phyloP scores from a whole-genome alignment of 2,329 filamentous ascomycete species.

The Ceratocystis huliohia region DNA sequence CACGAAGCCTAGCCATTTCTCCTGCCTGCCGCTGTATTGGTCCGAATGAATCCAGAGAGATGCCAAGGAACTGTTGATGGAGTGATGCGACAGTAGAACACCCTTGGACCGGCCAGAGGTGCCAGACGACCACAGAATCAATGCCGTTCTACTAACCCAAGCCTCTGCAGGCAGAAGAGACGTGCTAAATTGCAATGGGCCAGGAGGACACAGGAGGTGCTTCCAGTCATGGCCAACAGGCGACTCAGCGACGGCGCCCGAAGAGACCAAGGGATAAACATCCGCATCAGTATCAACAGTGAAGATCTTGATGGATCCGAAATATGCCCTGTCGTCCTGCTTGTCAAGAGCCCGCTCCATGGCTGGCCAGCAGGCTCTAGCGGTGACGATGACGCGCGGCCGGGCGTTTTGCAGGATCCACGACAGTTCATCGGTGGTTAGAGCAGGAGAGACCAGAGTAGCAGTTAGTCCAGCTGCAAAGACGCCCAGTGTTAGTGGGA shows the following conservation, averaged over 20 bases:
- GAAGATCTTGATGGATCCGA: conserved; percentile 44
- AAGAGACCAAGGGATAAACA: conserved; percentile 26
- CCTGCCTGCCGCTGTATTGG: conserved; percentile 28
- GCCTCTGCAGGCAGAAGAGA: conserved; percentile 11
- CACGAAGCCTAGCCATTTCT: conserved; percentile 48
- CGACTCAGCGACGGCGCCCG: conserved; percentile 1
- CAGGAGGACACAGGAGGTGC: conserved; percentile 34
- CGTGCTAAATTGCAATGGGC: neutral
- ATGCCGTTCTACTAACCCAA: conserved; percentile 42
- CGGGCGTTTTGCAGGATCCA: conserved; percentile 34
- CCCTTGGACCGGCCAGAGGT: conserved; percentile 66
- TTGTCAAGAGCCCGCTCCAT: conserved; percentile 28
- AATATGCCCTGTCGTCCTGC: conserved; percentile 28
- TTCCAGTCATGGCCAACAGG: conserved; percentile 41
- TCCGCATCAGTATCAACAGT: conserved; percentile 34
- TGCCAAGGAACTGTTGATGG: conserved; percentile 46
- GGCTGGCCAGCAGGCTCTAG: conserved; percentile 26
- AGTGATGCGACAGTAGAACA: conserved; percentile 57
- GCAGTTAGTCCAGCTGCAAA: conserved; percentile 32
- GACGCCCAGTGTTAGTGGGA: conserved; percentile 29
- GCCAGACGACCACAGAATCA: conserved; percentile 40
- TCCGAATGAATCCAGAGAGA: conserved; percentile 40
- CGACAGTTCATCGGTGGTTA: conserved; percentile 31
- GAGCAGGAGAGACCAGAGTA: conserved; percentile 31
- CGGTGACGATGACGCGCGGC: conserved; percentile 30